phyloP scores from a whole-genome alignment of 2,329 filamentous ascomycete species.

The Colletotrichum nymphaeae region DNA sequence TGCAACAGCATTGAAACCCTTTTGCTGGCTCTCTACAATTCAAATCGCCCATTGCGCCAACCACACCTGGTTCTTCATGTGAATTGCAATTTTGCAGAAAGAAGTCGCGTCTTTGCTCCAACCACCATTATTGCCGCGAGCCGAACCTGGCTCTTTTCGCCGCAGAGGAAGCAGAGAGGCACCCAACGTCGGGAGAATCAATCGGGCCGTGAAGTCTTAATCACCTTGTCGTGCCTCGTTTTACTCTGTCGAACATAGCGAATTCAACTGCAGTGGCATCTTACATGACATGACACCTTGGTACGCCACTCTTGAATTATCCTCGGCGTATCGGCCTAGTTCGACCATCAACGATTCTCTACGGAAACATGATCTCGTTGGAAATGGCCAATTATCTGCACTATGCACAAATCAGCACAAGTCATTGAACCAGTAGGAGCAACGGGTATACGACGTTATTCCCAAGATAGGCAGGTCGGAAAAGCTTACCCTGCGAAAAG shows the following conservation, averaged over 20 bases:
- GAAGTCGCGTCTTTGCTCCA: neutral
- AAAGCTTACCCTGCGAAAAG: neutral
- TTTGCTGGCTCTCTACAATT: neutral
- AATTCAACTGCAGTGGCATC: neutral
- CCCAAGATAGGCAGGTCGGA: constrained; percentile 10
- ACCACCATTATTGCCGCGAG: neutral
- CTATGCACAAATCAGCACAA: constrained; percentile 10
- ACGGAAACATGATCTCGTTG: neutral
- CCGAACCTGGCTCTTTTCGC: neutral
- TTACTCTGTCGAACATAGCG: neutral
- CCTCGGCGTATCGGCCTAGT: neutral
- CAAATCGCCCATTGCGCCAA: neutral
- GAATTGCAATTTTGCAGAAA: neutral
- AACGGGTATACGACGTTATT: constrained; percentile 7
- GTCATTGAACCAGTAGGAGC: neutral
- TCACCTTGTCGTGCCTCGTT: neutral
- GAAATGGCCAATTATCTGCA: neutral
- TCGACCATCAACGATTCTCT: neutral
- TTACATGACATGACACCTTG: neutral
- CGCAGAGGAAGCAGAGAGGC: neutral
- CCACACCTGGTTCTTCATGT: neutral
- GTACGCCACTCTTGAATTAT: neutral
- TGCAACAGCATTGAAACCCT: neutral
- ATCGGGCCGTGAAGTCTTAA: neutral
- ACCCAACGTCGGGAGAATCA: neutral